Conservation (phyloP, 176 grass and related monocot genomes). For the Oryza australiensis region DNA sequence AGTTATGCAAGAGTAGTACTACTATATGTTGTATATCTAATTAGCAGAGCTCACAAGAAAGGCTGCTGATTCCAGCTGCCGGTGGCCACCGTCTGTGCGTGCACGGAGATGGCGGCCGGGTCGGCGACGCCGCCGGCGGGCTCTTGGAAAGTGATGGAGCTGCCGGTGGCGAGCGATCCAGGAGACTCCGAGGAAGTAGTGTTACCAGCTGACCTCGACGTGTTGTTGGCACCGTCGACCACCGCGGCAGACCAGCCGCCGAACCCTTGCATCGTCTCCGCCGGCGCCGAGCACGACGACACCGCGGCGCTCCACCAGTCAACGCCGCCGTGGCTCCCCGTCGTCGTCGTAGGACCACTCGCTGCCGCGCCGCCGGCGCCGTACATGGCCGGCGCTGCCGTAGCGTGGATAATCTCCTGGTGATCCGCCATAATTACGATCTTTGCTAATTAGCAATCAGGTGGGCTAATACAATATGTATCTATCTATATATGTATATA, state of each 20-base stretch:
- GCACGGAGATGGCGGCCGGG: neutral
- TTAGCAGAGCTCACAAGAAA: constrained; percentile 53
- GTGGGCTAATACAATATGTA: neutral
- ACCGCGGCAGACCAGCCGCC: constrained; percentile 4
- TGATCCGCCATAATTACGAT: constrained; percentile 18
- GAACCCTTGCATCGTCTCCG: constrained; percentile 25
- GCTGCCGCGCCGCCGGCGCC: neutral
- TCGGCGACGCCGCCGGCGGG: constrained; percentile 18
- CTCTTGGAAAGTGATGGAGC: constrained; percentile 59
- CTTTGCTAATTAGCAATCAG: neutral
- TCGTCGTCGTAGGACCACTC: neutral
- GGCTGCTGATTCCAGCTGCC: constrained; percentile 61
- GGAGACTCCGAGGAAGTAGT: constrained; percentile 29
- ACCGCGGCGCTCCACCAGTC: constrained; percentile 40
- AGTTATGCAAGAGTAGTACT: neutral
- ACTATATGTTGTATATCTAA: too few relatives aligned
- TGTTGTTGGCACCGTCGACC: neutral
- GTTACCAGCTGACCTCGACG: constrained; percentile 31
- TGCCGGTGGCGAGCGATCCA: constrained; percentile 36
- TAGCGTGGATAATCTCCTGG: constrained; percentile 41
- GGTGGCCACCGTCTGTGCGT: neutral
- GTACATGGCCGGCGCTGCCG: neutral
- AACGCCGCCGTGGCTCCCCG: neutral
- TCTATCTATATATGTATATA: neutral
- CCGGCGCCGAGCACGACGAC: constrained; percentile 19